These are phyloP conservation scores for Pyrrhoderma noxium DNA, from an alignment of 1,284 basidiomycete species.

Conservation along the genomic window DNA sequence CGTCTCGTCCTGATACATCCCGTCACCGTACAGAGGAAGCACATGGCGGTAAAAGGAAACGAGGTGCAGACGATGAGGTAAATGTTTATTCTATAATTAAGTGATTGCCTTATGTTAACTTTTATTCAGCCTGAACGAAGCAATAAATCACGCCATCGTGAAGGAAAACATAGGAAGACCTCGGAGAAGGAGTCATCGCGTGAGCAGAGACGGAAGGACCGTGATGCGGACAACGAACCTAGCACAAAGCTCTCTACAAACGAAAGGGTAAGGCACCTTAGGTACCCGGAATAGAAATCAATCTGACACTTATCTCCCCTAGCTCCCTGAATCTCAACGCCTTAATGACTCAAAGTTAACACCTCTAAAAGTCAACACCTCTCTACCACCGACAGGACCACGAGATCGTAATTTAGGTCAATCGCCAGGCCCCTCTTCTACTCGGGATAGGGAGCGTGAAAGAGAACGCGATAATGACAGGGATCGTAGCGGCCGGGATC, in stretches of 20 bases:
- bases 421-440: too few relatives aligned
- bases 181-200: constrained; percentile 52
- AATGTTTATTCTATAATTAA: constrained; percentile 24
- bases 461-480: constrained; percentile 32
- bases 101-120: too few relatives aligned
- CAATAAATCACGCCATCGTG: constrained; percentile 68
- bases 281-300: background rate
- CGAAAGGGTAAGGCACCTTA: constrained; percentile 44
- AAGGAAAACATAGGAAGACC: constrained; percentile 55
- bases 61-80: constrained; percentile 63
- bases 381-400: too few relatives aligned
- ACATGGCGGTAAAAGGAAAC: constrained; percentile 58
- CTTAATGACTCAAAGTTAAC: too few relatives aligned
- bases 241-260: constrained; percentile 32
- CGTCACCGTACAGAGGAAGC: constrained; percentile 52
- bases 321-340: too few relatives aligned
- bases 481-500: background rate
- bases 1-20: constrained; percentile 49
- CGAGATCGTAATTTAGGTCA: too few relatives aligned
- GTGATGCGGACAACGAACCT: constrained; percentile 42
- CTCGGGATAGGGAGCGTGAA: constrained; percentile 28
- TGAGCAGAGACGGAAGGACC: constrained; percentile 47
- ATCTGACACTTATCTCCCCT: too few relatives aligned
- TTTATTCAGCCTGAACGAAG: constrained; percentile 46
- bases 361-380: too few relatives aligned